A percentile compares a stretch with the other conserved stretches of the same genome.
phyloP scores from a whole-genome alignment of 768 basidiomycete species.

The Trametes villosa region DNA sequence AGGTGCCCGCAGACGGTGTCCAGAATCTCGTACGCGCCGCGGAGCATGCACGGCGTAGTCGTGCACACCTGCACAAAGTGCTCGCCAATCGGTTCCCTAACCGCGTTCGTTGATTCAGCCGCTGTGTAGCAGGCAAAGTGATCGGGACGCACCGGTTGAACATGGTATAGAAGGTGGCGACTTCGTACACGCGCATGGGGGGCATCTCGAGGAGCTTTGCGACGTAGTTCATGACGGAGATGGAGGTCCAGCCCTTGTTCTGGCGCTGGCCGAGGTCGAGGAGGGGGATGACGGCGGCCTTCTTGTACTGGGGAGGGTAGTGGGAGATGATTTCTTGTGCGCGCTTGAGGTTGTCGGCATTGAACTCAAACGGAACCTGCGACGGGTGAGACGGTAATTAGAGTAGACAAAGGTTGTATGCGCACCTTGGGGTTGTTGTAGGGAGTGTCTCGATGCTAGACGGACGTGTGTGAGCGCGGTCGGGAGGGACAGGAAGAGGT shows the following conservation, averaged over 20 bases:
- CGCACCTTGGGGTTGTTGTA: slow-evolving; percentile 93
- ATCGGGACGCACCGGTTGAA: slow-evolving; percentile 81
- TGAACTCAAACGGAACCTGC: slow-evolving; percentile 91
- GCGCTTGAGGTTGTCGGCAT: slow-evolving; percentile 77
- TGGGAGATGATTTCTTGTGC: slow-evolving; percentile 89
- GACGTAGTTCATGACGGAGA: slow-evolving; percentile 98
- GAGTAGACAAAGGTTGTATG: slow-evolving; percentile 4
- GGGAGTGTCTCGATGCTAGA: slow-evolving; percentile 90
- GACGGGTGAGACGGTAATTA: background rate
- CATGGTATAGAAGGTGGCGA: slow-evolving; percentile 99
- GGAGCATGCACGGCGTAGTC: slow-evolving; percentile 97
- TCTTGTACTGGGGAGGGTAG: slow-evolving; percentile 98
- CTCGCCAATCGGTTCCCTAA: slow-evolving; percentile 89
- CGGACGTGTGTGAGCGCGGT: slow-evolving; percentile 13
- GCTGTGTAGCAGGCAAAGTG: background rate
- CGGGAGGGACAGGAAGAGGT: slow-evolving; percentile 58
- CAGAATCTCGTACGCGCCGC: slow-evolving; percentile 89
- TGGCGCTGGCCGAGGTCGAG: slow-evolving; percentile 96
- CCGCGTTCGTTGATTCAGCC: background rate
- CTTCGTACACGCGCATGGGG: slow-evolving; percentile 99
- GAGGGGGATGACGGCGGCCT: slow-evolving; percentile 95
- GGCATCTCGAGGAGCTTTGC: slow-evolving; percentile 93
- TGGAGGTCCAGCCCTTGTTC: slow-evolving; percentile 98
- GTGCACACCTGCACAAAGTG: slow-evolving; percentile 99
- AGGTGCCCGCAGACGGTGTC: slow-evolving; percentile 83